Conservation (phyloP, 139 green algal genomes). For the Prasinococcaceae sp. region DNA sequence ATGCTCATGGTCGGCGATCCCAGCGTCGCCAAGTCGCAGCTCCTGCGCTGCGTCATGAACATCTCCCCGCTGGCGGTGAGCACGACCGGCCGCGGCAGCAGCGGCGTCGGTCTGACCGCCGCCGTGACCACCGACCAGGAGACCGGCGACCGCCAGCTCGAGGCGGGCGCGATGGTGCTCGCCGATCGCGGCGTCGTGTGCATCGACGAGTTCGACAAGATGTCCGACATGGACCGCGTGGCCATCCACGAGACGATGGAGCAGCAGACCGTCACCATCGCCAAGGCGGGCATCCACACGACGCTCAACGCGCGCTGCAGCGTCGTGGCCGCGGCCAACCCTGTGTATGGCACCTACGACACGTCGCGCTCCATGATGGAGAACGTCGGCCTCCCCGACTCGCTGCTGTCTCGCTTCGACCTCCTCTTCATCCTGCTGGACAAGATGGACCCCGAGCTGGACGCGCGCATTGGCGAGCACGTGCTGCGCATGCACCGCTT, state of each 20-base stretch:
- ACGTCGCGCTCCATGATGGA: conserved; percentile 55
- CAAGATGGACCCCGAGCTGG: conserved; percentile 53
- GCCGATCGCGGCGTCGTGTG: conserved; percentile 93
- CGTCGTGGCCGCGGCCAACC: conserved; percentile 77
- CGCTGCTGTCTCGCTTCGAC: conserved; percentile 93
- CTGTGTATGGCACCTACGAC: conserved; percentile 44
- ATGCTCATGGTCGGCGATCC: conserved; percentile 78
- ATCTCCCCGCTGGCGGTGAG: conserved; percentile 76
- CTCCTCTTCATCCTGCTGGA: conserved; percentile 94
- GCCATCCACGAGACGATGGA: conserved; percentile 92
- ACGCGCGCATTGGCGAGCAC: conserved; percentile 48
- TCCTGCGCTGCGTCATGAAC: conserved; percentile 89
- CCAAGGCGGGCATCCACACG: conserved; percentile 93
- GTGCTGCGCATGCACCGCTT: conserved; percentile 85
- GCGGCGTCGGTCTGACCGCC: conserved; percentile 90
- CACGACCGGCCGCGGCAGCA: conserved; percentile 90
- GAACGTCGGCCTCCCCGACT: conserved; percentile 96
- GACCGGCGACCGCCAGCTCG: conserved; percentile 82
- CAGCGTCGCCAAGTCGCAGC: conserved; percentile 89
- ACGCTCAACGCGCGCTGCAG: conserved; percentile 91
- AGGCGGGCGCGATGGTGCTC: conserved; percentile 96
- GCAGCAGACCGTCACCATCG: conserved; percentile 81
- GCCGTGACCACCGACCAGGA: conserved; percentile 83
- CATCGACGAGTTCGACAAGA: conserved; percentile 99
- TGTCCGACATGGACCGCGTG: conserved; percentile 90